Conservation (phyloP, 2,329 filamentous ascomycete species). For the Penicillium rolfsii region DNA sequence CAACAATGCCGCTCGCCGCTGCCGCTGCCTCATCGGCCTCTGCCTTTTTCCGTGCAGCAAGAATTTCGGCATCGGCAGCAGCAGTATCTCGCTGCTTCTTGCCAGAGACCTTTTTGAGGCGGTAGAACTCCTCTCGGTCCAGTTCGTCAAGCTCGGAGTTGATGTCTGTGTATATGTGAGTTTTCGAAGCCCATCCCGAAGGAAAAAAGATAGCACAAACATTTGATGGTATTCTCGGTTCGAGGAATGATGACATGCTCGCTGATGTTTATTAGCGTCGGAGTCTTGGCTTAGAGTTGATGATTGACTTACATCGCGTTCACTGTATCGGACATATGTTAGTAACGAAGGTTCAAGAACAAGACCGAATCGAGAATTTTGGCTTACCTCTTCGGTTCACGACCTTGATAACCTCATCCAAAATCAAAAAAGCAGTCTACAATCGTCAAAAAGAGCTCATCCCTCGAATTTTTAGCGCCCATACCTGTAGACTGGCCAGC, state of each 20-base stretch:
- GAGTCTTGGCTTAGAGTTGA: too few relatives aligned
- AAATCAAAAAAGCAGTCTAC: constrained; percentile 90
- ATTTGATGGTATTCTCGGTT: constrained; percentile 99
- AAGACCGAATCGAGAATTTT: too few relatives aligned
- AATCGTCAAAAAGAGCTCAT: constrained; percentile 20
- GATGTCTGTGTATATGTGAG: constrained; percentile 65
- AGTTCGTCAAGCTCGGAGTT: constrained; percentile 98
- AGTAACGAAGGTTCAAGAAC: constrained; percentile 19
- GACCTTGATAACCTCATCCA: constrained; percentile 99
- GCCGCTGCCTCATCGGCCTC: constrained; percentile 59
- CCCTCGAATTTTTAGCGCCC: constrained; percentile 11
- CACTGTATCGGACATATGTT: constrained; percentile 56
- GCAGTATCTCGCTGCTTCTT: constrained; percentile 81
- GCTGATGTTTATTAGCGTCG: constrained; percentile 28
- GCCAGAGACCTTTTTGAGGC: constrained; percentile 89
- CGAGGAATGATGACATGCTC: constrained; percentile 84
- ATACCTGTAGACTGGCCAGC: constrained; percentile 82
- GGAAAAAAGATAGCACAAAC: constrained; percentile 44
- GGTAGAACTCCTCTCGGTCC: constrained; percentile 96
- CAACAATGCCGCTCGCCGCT: constrained; percentile 44
- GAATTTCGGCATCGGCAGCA: constrained; percentile 73
- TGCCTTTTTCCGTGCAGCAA: constrained; percentile 51
- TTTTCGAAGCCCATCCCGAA: not conserved
- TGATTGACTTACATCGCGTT: constrained; percentile 78
- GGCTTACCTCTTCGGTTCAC: constrained; percentile 86